Base-by-base conservation (phyloP, 1,284 basidiomycete genomes). In the Apiotrichum sp. region DNA sequence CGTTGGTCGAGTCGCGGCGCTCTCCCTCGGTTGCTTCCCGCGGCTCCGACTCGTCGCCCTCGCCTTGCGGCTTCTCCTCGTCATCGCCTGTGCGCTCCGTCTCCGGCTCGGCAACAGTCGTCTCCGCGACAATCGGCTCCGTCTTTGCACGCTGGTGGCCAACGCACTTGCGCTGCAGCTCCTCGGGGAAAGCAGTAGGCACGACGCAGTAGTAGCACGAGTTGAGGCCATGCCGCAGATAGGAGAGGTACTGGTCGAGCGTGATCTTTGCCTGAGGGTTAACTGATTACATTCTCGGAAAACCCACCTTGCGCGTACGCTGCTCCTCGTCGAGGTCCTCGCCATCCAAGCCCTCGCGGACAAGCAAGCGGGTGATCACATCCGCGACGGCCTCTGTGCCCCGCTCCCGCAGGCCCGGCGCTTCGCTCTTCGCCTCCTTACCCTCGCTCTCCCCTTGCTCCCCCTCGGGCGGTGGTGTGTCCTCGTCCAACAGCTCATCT, bases 191-290 rank as follows among this genome's bases (percentile, higher is more conserved):
- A 77, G 93, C 87, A 71, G 86, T 87, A 64, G 89, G 83, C 71
- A 90, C 86, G 66, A 88, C 86, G 80, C 93, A 97, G 78, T 97
- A 97, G 78, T 93, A 97, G 82, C 93, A 77, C 31, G 71, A 72
- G 35, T 71, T 69, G 4, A 77, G 62, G 44, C 69, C 74, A 36
- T 68, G 56, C 6, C 69, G 68, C 35, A 74, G 63, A 47, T 73
- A 73, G 0, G 69, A 62, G 14, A 74, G 65, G 68, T 38, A 70
- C 64, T 38, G 72, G 65, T 59, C 71, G 42, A 53, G 63, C 53
- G 57, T 73, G 65, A 47, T 66, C 65, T 71, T 72, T 2, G 69
- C 70, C 68, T 73, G 49, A 14, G 14, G 10, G 53, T 57, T n/a
- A 61, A 52, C 29, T 14, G 14, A 5, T 1, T n/a, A 3, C 4